phyloP scores from a whole-genome alignment of 2,329 filamentous ascomycete species.

The Pyrenophora seminiperda region DNA sequence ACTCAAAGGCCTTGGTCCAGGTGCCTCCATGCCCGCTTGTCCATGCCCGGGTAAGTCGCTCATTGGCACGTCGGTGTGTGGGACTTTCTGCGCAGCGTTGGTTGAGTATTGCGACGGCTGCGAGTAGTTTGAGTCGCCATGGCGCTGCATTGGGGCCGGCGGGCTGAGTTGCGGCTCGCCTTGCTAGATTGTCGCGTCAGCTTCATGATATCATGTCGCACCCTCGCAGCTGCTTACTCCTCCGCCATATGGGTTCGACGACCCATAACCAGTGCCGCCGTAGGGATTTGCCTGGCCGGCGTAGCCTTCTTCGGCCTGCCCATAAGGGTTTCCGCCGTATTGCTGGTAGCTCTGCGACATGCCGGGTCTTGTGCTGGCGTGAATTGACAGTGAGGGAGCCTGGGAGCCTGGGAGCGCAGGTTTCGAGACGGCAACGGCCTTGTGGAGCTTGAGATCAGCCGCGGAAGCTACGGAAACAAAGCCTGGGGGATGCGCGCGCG shows the following conservation, averaged over 20 bases:
- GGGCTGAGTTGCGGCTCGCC: constrained; percentile 30
- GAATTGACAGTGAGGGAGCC: constrained; percentile 10
- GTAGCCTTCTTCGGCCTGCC: constrained; percentile 13
- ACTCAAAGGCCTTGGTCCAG: constrained; percentile 57
- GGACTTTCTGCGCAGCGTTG: constrained; percentile 32
- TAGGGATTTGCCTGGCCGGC: constrained; percentile 45
- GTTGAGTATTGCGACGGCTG: constrained; percentile 48
- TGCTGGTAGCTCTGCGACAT: constrained; percentile 59
- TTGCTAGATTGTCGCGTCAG: constrained; percentile 23
- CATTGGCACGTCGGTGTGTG: constrained; percentile 25
- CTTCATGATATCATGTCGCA: constrained; percentile 12
- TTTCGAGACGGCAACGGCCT: constrained; percentile 28
- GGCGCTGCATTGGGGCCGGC: constrained; percentile 39
- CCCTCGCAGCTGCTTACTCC: constrained; percentile 26
- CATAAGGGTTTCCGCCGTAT: constrained; percentile 38
- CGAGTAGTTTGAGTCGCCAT: constrained; percentile 48
- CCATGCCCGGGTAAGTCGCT: constrained; percentile 11
- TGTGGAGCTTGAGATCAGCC: constrained; percentile 25
- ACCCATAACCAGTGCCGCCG: constrained; percentile 41
- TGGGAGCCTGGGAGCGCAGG: too few relatives aligned
- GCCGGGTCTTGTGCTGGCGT: constrained; percentile 15
- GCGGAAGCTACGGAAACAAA: constrained; percentile 38
- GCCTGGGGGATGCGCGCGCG: constrained; percentile 16
- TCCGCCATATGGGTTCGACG: constrained; percentile 39
- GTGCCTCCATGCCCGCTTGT: constrained; percentile 58